These are phyloP conservation scores for Globisporangium takayamanum DNA, from an alignment of 352 stramenopile genomes.

Conservation along the genomic window DNA sequence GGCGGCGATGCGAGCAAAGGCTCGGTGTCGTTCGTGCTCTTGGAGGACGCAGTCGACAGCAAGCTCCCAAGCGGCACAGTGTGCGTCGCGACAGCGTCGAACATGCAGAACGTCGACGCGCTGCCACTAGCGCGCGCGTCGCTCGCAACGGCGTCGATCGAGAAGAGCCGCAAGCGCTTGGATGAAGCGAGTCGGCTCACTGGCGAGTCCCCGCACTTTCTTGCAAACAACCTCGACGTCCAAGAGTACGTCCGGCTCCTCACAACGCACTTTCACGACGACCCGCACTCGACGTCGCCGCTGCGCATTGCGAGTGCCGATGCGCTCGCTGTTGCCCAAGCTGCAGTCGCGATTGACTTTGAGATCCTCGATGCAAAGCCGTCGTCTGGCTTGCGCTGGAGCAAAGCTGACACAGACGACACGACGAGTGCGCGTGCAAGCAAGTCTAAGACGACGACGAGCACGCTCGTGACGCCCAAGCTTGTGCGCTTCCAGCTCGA, in stretches of 20 bases:
- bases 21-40: conserved; percentile 65
- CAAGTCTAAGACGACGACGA: background rate
- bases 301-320: conserved; percentile 41
- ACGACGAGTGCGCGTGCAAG: background rate
- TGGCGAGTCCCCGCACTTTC: conserved; percentile 32
- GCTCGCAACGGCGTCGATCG: conserved; percentile 17
- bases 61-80: conserved; percentile 31
- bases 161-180: conserved; percentile 30
- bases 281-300: conserved; percentile 30
- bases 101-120: conserved; percentile 54
- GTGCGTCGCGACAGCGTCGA: conserved; percentile 57
- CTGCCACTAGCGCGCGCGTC: conserved; percentile 13
- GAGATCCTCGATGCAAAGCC: conserved; percentile 79
- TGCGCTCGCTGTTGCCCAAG: conserved; percentile 44
- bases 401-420: conserved; percentile 26
- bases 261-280: conserved; percentile 51
- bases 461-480: conserved; percentile 55
- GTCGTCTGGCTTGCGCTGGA: conserved; percentile 78
- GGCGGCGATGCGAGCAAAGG: conserved; percentile 45
- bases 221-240: conserved; percentile 30
- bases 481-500: conserved; percentile 83
- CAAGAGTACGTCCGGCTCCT: conserved; percentile 56
- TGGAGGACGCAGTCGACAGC: conserved; percentile 23
- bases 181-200: conserved; percentile 36
- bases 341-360: conserved; percentile 46